Percentiles rank a stretch among this genome's conserved stretches.
These are phyloP conservation scores for Priceomyces carsonii DNA, from an alignment of 805 yeast genomes.

Conservation along the genomic window DNA sequence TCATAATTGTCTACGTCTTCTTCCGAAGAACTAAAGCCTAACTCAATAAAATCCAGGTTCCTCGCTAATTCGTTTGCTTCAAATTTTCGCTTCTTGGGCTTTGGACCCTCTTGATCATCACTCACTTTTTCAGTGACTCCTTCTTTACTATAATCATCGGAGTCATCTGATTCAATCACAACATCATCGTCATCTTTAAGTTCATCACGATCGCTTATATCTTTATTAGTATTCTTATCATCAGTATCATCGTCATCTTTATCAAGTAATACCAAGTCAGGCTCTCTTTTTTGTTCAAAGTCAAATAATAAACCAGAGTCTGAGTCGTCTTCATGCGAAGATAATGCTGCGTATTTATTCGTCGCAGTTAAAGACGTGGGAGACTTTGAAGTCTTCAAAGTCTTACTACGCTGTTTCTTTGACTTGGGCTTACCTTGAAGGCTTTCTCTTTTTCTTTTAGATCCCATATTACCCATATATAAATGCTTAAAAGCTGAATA, in stretches of 20 bases:
- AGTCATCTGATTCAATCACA: conserved; percentile 23
- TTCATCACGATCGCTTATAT: conserved; percentile 9
- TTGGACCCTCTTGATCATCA: conserved; percentile 1
- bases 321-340: conserved; percentile 18
- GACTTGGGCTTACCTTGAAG: conserved; percentile 17
- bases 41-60: conserved; percentile 56
- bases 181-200: conserved; percentile 15
- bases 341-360: conserved; percentile 24
- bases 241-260: conserved; percentile 19
- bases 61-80: conserved; percentile 38
- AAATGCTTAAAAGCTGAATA: no score
- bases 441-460: conserved; percentile 25
- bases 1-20: conserved; percentile 27
- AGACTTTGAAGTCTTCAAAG: conserved; percentile 9
- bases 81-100: conserved; percentile 13
- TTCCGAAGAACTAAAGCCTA: conserved; percentile 51
- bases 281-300: conserved; percentile 16
- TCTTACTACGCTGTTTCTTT: conserved; percentile 24
- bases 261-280: conserved; percentile 32
- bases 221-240: background rate
- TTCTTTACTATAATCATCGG: conserved; percentile 6
- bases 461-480: no score
- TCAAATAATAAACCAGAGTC: conserved; percentile 26
- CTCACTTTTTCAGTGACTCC: conserved; percentile 4
- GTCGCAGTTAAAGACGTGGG: conserved; percentile 12